phyloP scores from a whole-genome alignment of 192 early-diverging fungal species.

The Podila horticola region DNA sequence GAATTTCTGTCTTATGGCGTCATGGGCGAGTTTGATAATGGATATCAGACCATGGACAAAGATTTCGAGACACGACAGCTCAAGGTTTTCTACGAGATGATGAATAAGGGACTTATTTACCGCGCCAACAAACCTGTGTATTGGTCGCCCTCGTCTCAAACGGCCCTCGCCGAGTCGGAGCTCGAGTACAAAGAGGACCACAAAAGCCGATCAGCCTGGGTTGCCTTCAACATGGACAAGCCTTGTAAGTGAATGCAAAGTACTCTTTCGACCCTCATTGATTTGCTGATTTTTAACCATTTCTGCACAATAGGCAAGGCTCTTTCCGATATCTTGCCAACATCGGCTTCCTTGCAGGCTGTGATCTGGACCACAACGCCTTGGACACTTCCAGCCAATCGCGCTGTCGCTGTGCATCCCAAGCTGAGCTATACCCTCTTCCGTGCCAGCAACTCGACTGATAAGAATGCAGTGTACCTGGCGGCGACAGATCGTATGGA shows the following conservation, averaged over 20 bases:
- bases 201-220: slow-evolving; percentile 75
- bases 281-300: not conserved
- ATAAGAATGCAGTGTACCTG: slow-evolving; percentile 39
- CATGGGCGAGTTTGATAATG: slow-evolving; percentile 81
- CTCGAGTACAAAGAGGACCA: slow-evolving; percentile 85
- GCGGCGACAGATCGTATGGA: slow-evolving; percentile 58
- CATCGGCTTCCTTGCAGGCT: slow-evolving; percentile 39
- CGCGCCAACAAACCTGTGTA: slow-evolving; percentile 84
- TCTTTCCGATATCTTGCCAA: slow-evolving; percentile 17
- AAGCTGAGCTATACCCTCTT: slow-evolving; percentile 70
- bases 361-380: slow-evolving; percentile 87
- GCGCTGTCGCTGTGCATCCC: slow-evolving; percentile 74
- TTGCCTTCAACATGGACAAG: slow-evolving; percentile 65
- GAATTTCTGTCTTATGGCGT: slow-evolving; percentile 73
- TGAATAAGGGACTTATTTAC: slow-evolving; percentile 76
- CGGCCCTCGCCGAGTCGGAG: slow-evolving; percentile 84
- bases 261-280: not conserved
- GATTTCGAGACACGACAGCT: slow-evolving; percentile 81
- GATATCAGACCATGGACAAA: slow-evolving; percentile 75
- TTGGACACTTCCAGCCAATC: slow-evolving; percentile 84
- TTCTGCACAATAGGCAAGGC: slow-evolving; percentile 5
- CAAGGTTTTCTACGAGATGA: slow-evolving; percentile 76
- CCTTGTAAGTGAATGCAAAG: slow-evolving; percentile 43
- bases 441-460: slow-evolving; percentile 11
- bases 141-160: slow-evolving; percentile 86